phyloP scores from a whole-genome alignment of 371 early-diverging fungal species.

The Mucor piriformis region DNA sequence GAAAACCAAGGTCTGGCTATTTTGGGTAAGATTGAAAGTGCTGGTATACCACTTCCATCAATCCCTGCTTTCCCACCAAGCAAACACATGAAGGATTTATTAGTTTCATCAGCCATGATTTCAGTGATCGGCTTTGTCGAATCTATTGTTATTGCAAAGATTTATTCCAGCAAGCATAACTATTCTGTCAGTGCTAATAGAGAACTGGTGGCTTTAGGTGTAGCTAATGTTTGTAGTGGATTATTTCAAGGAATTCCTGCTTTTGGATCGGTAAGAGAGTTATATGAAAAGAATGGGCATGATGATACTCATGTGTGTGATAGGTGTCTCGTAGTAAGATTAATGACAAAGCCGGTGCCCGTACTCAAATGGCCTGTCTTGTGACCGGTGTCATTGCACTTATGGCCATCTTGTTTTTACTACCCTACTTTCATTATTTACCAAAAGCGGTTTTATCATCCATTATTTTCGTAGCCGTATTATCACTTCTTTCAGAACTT shows the following conservation, averaged over 20 bases:
- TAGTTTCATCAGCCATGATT: constrained; percentile 73
- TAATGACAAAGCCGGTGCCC: constrained; percentile 87
- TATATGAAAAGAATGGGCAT: background rate
- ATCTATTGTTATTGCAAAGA: constrained; percentile 89
- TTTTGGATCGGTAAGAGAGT: constrained; percentile 75
- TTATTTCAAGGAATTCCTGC: constrained; percentile 87
- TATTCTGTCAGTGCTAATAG: constrained; percentile 91
- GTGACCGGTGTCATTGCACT: constrained; percentile 77
- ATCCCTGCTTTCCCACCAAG: constrained; percentile 60
- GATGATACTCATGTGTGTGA: background rate
- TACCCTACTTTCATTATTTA: constrained; percentile 84
- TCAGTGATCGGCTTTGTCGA: constrained; percentile 95
- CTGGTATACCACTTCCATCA: constrained; percentile 64
- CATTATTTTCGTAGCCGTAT: constrained; percentile 87
- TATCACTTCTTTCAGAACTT: constrained; percentile 77
- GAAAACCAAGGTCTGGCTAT: constrained; percentile 72
- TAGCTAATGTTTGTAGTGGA: constrained; percentile 80
- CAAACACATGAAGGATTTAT: constrained; percentile 63
- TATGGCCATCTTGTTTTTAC: constrained; percentile 72
- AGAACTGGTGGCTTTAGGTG: constrained; percentile 92
- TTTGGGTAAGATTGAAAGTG: constrained; percentile 70
- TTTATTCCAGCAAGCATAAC: constrained; percentile 85
- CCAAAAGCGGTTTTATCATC: constrained; percentile 86
- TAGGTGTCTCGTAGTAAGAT: constrained; percentile 85
- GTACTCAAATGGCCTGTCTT: constrained; percentile 85